Percentiles rank a stretch among this genome's conserved stretches.
phyloP scores from a whole-genome alignment of 768 basidiomycete genomes.

The Cystobasidium tubakii region DNA sequence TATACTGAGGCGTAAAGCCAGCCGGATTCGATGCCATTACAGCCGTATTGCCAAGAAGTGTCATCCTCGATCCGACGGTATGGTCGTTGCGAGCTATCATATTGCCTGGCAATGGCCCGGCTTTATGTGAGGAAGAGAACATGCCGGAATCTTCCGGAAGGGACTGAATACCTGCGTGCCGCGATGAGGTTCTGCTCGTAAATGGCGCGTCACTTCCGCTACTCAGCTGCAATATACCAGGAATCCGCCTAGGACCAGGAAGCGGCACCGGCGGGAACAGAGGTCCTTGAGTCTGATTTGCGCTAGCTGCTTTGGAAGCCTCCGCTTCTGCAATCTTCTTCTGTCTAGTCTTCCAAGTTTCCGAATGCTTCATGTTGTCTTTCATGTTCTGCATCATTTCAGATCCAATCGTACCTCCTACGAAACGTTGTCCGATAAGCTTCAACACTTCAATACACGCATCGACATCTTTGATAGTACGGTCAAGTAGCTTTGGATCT shows the following conservation, averaged over 20 bases:
- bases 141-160: background rate
- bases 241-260: background rate
- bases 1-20: background rate
- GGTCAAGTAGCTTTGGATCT: background rate
- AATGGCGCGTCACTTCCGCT: background rate
- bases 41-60: background rate
- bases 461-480: slow-evolving; percentile 18
- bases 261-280: background rate
- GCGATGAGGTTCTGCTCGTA: background rate
- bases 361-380: slow-evolving; percentile 21
- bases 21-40: background rate
- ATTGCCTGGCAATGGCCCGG: too few species aligned
- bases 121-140: background rate
- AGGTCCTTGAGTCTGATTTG: background rate
- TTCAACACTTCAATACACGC: background rate
- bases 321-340: background rate
- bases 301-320: background rate
- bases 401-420: slow-evolving; percentile 6
- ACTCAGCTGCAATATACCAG: background rate
- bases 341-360: background rate
- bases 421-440: slow-evolving; percentile 7
- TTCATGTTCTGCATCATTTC: slow-evolving; percentile 13
- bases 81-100: too few species aligned
- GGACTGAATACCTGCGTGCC: background rate
- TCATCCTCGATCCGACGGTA: too few species aligned